Evolutionary conservation across 2,329 filamentous ascomycete species (phyloP).

Genomic region (Teratosphaeria pseudoeucalypti): DNA sequence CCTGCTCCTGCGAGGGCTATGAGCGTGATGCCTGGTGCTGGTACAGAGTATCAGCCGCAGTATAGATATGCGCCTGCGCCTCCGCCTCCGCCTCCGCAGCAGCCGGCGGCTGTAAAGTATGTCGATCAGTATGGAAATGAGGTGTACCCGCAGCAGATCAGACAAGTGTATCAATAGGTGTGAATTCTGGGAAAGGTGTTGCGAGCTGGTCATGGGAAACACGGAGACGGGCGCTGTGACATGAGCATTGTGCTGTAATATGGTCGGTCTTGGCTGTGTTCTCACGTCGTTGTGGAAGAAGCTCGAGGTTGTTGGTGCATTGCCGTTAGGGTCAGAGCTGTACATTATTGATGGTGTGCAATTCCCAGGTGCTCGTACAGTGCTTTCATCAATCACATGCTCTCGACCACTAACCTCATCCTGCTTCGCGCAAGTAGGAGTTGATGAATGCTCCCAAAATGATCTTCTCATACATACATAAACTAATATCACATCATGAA

Average conservation of each 20-base stretch:
- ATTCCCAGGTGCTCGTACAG: neutral
- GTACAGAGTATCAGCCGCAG: constrained; percentile 12
- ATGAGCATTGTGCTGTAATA: neutral
- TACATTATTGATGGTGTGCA: neutral
- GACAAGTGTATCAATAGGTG: constrained; percentile 16
- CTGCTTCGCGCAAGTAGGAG: no score
- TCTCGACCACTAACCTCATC: neutral
- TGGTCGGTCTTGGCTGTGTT: neutral
- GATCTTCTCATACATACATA: neutral
- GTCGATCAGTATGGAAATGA: constrained; percentile 31
- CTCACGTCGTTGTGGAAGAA: neutral
- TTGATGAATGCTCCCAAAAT: neutral
- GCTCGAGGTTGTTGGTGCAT: neutral
- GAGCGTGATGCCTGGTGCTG: constrained; percentile 29
- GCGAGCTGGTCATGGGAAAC: neutral
- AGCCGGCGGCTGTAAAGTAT: constrained; percentile 24
- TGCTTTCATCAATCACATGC: neutral
- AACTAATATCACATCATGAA: neutral
- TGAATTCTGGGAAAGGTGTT: neutral
- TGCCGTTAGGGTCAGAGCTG: neutral
- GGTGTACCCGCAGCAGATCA: constrained; percentile 18
- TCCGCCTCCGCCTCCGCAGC: constrained; percentile 4
- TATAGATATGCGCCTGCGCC: constrained; percentile 11
- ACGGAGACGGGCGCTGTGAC: neutral
- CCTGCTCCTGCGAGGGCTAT: constrained; percentile 22